Conservation (phyloP, 345 rosid genomes). For the Hibiscus tridactylites region DNA sequence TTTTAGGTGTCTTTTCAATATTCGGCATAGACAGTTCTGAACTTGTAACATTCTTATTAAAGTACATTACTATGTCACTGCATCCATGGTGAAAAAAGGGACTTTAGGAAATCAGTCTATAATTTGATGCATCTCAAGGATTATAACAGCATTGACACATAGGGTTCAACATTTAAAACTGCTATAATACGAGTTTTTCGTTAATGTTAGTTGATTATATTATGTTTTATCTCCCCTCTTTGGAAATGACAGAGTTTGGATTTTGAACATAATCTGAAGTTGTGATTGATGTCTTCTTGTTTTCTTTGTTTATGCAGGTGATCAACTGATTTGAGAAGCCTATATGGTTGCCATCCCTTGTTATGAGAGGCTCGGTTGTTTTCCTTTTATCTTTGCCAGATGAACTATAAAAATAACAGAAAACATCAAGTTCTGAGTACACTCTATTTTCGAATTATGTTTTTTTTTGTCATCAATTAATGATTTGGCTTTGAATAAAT, state of each 20-base stretch:
- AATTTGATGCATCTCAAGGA: not conserved
- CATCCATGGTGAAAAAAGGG: not conserved
- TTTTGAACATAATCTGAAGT: no score
- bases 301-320: constrained; percentile 5
- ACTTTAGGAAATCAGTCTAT: not conserved
- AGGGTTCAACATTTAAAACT: not conserved
- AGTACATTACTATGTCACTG: not conserved
- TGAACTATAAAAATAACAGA: constrained; percentile 1
- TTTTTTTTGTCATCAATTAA: not conserved
- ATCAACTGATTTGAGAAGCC: not conserved
- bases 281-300: not conserved
- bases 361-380: constrained; percentile 3
- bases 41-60: not conserved
- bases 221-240: not conserved
- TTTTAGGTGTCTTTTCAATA: not conserved
- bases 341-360: not conserved
- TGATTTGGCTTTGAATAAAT: constrained; percentile 4
- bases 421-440: constrained; percentile 8
- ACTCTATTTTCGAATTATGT: constrained; percentile 1
- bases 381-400: not conserved
- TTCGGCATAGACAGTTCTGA: not conserved
- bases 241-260: not conserved
- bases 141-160: not conserved
- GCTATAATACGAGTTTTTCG: not conserved
- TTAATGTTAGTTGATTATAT: not conserved